A percentile compares a stretch with the other conserved stretches of the same genome.
Conservation (phyloP, 345 rosid genomes). For the Hypericum androsaemum region DNA sequence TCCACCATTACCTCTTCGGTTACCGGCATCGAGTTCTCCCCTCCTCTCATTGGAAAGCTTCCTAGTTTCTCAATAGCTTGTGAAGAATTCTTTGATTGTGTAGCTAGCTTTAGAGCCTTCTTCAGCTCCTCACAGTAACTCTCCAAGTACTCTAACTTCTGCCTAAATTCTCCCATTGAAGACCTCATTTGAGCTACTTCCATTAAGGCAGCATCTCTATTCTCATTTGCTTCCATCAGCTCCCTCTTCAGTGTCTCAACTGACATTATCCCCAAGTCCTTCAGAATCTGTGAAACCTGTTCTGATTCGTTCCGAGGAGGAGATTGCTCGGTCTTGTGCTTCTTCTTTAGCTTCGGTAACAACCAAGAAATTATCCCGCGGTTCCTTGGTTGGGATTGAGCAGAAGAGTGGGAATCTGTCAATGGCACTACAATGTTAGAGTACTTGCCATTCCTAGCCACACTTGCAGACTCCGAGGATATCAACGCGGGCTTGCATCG, state of each 20-base stretch:
- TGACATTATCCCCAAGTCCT: slow-evolving; percentile 48
- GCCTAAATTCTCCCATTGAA: slow-evolving; percentile 56
- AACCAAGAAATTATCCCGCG: slow-evolving; percentile 71
- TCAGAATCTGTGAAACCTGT: slow-evolving; percentile 55
- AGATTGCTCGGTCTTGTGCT: slow-evolving; percentile 51
- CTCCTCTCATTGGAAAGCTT: slow-evolving; percentile 26
- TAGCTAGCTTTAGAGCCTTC: slow-evolving; percentile 64
- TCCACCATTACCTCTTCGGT: slow-evolving; percentile 84
- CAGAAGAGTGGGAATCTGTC: slow-evolving; percentile 53
- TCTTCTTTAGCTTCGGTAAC: slow-evolving; percentile 69
- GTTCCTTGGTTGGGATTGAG: slow-evolving; percentile 48
- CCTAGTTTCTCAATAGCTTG: slow-evolving; percentile 23
- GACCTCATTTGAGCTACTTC: slow-evolving; percentile 77
- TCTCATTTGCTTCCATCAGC: slow-evolving; percentile 64
- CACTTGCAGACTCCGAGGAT: slow-evolving; percentile 27
- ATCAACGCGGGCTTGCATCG: slow-evolving; percentile 48
- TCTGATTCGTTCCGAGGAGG: slow-evolving; percentile 68
- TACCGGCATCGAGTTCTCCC: slow-evolving; percentile 52
- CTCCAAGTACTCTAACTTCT: slow-evolving; percentile 79
- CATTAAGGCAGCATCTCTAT: slow-evolving; percentile 56
- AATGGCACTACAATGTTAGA: slow-evolving; percentile 69
- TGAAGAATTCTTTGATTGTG: slow-evolving; percentile 26
- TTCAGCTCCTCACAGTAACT: slow-evolving; percentile 72
- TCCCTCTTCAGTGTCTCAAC: slow-evolving; percentile 63
- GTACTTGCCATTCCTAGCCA: slow-evolving; percentile 31